Evolutionary conservation across 2,329 filamentous ascomycete genomes (phyloP).

Genomic region (Polychaeton citri): DNA sequence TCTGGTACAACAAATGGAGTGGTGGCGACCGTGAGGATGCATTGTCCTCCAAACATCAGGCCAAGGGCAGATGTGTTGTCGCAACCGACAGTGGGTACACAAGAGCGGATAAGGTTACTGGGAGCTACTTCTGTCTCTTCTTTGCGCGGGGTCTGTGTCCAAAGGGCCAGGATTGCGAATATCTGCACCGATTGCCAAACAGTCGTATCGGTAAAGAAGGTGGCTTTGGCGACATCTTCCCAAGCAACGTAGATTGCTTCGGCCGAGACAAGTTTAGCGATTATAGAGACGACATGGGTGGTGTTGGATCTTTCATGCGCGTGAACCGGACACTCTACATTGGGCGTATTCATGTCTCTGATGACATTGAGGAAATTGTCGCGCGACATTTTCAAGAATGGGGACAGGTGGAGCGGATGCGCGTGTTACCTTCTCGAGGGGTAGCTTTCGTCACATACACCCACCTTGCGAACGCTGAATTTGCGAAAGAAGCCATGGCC

Average conservation of each 20-base stretch:
- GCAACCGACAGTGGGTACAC: conserved; percentile 48
- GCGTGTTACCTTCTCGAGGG: conserved; percentile 76
- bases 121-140: conserved; percentile 84
- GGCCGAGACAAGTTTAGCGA: conserved; percentile 84
- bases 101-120: conserved; percentile 33
- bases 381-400: conserved; percentile 92
- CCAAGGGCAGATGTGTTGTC: conserved; percentile 77
- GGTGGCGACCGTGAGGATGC: conserved; percentile 92
- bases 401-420: conserved; percentile 76
- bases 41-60: conserved; percentile 68
- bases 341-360: conserved; percentile 84
- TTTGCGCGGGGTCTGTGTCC: conserved; percentile 74
- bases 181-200: conserved; percentile 76
- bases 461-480: conserved; percentile 80
- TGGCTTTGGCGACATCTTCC: conserved; percentile 71
- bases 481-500: conserved; percentile 75
- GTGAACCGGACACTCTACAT: conserved; percentile 92
- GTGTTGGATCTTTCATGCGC: conserved; percentile 83
- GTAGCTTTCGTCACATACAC: conserved; percentile 92
- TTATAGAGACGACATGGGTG: conserved; percentile 95
- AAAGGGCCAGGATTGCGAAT: conserved; percentile 85
- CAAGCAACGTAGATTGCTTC: conserved; percentile 90
- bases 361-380: conserved; percentile 94
- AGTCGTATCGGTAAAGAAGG: conserved; percentile 22
- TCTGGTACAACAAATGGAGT: conserved; percentile 98